Evolutionary conservation across 73 alveolate genomes (phyloP).

Genomic region (Paraurostyla sp.): DNA sequence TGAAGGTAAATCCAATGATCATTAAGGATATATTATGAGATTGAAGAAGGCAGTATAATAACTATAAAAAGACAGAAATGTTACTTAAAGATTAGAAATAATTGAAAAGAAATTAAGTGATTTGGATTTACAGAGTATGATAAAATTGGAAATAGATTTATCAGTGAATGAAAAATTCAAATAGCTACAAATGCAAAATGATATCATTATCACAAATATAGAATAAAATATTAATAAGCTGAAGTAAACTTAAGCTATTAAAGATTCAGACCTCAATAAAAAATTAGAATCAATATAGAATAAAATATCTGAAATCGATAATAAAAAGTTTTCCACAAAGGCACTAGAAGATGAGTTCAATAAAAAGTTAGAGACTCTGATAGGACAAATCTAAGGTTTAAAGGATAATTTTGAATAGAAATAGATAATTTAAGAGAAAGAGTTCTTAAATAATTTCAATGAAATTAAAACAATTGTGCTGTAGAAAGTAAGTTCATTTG

Average conservation of each 20-base stretch:
- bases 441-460: slow-evolving; percentile 14
- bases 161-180: slow-evolving; percentile 7
- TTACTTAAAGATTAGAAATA: slow-evolving; percentile 1
- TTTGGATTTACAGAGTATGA: not conserved
- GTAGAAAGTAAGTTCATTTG: not conserved
- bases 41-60: slow-evolving; percentile 10
- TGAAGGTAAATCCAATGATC: slow-evolving; percentile 14
- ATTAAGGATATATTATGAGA: not conserved
- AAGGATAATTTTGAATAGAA: not conserved
- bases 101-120: slow-evolving; percentile 1
- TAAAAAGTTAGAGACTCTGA: not conserved
- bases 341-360: not conserved
- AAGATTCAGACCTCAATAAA: not conserved
- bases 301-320: too few relatives aligned
- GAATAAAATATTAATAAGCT: not conserved
- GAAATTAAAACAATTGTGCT: slow-evolving; percentile 15
- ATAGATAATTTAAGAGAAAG: not conserved
- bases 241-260: not conserved
- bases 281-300: not conserved
- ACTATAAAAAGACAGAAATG: slow-evolving; percentile 22
- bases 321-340: too few relatives aligned
- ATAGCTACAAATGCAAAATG: too few relatives aligned
- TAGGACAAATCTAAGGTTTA: not conserved
- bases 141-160: not conserved
- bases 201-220: not conserved